Base-by-base conservation (phyloP, 306 rosid genomes). In the Urtica urens region DNA sequence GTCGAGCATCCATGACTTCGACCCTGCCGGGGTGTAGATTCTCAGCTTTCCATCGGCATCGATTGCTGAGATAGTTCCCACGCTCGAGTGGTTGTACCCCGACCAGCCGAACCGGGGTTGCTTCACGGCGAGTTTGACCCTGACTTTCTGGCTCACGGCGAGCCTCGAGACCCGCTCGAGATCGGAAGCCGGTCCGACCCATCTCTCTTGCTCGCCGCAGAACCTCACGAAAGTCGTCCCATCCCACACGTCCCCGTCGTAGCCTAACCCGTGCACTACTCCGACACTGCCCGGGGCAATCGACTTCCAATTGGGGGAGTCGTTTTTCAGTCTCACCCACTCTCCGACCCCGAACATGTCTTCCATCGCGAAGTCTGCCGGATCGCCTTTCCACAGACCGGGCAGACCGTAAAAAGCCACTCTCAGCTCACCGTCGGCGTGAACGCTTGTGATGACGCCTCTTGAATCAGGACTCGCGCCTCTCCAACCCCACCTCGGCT, bases 401-500 rank as follows among this genome's bases (percentile, higher is more conserved):
- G 81, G 65, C 70, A 84, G 70, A 67, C 94, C 82, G 27, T 64
- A 77, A 62, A 85, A 75, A 37, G 85, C 86, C 4, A 90, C 83
- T 69, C 93, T 72, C 64, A 85, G 82, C 71, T 85, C 99, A 46
- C 95, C 99, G 62, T 85, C 95, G 28, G 95, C 83, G 62, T 90
- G 95, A 66, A 85, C 82, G 31, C 76, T 75, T 51, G 94, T 81
- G 68, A 90, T 70, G 57, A 85, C 60, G 27, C 99, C 99, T 34
- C 70, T 78, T 23, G 87, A 81, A 64, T 79, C 75, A 54, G 78
- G 80, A 38, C 50, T 84, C 49, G 94, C 81, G 45, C 94, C 94
- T 67, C 95, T 79, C 99, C 99, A 85, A 16, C 99, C 99, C 87
- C 94, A 81, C 64, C 93, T 81, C 23, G 99, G 99, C 75, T 90